Evolutionary conservation across 164 flowering plant genomes (phyloP).

Genomic region (Hamamelis virginiana): DNA sequence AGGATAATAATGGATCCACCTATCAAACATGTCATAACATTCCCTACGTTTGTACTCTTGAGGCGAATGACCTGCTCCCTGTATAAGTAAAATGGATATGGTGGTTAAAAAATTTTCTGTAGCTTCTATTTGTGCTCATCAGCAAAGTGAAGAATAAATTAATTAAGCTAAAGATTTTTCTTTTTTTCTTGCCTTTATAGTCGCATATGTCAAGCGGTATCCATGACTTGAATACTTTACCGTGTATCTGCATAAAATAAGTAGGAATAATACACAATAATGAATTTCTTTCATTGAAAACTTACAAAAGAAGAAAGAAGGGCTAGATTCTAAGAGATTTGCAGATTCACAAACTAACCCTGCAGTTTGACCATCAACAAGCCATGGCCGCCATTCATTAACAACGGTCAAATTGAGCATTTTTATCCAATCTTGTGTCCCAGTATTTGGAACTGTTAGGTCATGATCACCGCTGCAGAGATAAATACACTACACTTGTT

Average conservation of each 20-base stretch:
- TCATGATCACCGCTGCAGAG: constrained; percentile 16
- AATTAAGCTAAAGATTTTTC: too few species aligned
- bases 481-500: background rate
- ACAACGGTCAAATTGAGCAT: constrained; percentile 8
- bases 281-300: too few species aligned
- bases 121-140: background rate
- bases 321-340: too few species aligned
- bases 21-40: constrained; percentile 13
- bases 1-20: constrained; percentile 19
- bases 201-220: constrained; percentile 14
- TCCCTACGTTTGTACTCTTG: constrained; percentile 14
- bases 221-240: constrained; percentile 15
- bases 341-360: constrained; percentile 2
- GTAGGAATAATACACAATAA: background rate
- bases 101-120: background rate
- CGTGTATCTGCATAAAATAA: constrained; percentile 9
- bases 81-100: background rate
- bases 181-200: constrained; percentile 5
- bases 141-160: too few species aligned
- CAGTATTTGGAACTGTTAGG: constrained; percentile 8
- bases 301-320: too few species aligned
- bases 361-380: constrained; percentile 15
- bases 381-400: constrained; percentile 19
- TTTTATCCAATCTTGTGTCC: constrained; percentile 14
- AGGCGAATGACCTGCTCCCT: constrained; percentile 17